Evolutionary conservation across 2,329 filamentous ascomycete species (phyloP).

Genomic region (Helotiales sp.): DNA sequence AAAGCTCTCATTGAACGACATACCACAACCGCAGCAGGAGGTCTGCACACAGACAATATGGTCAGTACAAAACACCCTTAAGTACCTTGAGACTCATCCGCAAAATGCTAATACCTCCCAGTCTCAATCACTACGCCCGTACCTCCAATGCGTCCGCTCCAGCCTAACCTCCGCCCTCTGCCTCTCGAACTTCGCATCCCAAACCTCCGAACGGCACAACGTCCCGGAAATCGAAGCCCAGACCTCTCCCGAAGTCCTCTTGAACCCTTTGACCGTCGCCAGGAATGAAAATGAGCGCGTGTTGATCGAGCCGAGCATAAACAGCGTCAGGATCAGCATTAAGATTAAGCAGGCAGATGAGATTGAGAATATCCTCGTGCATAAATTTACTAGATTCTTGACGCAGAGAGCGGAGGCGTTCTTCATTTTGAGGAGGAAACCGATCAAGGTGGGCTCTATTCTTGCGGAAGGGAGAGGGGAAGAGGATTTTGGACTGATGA

Average conservation of each 20-base stretch:
- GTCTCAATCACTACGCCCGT: constrained; percentile 97
- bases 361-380: constrained; percentile 96
- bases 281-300: constrained; percentile 98
- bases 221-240: constrained; percentile 95
- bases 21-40: constrained; percentile 12
- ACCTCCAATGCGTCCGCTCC: constrained; percentile 93
- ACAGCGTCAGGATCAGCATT: constrained; percentile 95
- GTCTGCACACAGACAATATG: constrained; percentile 21
- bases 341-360: constrained; percentile 99
- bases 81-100: neutral
- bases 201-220: constrained; percentile 95
- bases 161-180: constrained; percentile 92
- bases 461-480: neutral
- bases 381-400: constrained; percentile 97
- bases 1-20: constrained; percentile 16
- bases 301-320: constrained; percentile 93
- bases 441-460: constrained; percentile 73
- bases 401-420: constrained; percentile 96
- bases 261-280: constrained; percentile 87
- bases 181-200: constrained; percentile 95
- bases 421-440: constrained; percentile 93
- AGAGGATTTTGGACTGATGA: constrained; percentile 25
- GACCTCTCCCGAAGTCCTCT: constrained; percentile 87
- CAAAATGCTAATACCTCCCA: constrained; percentile 32
- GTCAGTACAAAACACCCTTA: constrained; percentile 5